Evolutionary conservation across 2,329 filamentous ascomycete species (phyloP).

Genomic region (Trichoderma citrinoviride): DNA sequence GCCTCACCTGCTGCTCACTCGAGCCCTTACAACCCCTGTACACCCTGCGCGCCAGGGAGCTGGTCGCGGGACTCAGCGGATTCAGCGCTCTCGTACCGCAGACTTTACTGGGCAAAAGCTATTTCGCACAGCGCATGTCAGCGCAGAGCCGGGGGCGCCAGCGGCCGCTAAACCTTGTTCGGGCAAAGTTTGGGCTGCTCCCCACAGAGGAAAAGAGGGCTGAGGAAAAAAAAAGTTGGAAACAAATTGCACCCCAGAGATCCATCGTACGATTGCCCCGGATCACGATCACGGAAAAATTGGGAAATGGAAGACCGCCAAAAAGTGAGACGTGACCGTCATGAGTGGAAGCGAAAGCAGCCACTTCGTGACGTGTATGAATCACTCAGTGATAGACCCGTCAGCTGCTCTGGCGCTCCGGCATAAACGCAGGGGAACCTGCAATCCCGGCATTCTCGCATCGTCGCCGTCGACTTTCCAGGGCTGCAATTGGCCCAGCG

Average conservation of each 20-base stretch:
- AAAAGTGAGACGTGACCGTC: background rate
- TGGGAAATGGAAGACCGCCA: background rate
- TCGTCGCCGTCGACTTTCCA: background rate
- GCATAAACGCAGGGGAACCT: conserved; percentile 3
- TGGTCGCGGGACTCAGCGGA: conserved; percentile 10
- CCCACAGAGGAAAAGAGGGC: background rate
- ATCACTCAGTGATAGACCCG: background rate
- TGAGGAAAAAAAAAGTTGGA: background rate
- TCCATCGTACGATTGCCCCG: no score
- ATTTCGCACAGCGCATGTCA: conserved; percentile 13
- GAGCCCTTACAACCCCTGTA: conserved; percentile 9
- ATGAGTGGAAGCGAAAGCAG: no score
- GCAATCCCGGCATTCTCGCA: conserved; percentile 13
- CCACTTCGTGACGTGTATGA: background rate
- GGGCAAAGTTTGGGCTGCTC: background rate
- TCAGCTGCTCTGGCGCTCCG: background rate
- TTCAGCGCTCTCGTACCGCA: background rate
- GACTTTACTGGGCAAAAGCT: background rate
- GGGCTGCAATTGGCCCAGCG: conserved; percentile 5
- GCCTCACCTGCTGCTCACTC: conserved; percentile 7
- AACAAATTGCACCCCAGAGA: background rate
- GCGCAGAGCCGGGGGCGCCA: background rate
- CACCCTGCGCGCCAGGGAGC: conserved; percentile 3
- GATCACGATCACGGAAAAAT: background rate
- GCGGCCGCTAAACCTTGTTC: conserved; percentile 7